Conservation (phyloP, 1,284 basidiomycete species). For the Ustilago lituana region DNA sequence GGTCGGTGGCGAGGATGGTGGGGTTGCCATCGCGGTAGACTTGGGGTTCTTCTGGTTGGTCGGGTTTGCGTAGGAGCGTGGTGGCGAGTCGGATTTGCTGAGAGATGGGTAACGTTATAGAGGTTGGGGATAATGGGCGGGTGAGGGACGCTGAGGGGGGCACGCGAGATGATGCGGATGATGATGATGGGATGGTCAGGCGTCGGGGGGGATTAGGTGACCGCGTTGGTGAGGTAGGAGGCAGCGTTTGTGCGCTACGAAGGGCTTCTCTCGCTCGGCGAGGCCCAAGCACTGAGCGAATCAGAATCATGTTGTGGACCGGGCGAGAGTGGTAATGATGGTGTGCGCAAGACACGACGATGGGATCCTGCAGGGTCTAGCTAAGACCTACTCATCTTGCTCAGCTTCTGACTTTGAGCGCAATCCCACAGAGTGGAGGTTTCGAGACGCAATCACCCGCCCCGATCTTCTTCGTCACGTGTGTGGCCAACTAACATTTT, state of each 20-base stretch:
- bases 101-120: too few relatives aligned
- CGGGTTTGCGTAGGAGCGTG: slow-evolving; percentile 44
- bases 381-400: too few relatives aligned
- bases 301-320: too few relatives aligned
- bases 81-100: slow-evolving; percentile 10
- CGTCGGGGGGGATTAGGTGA: too few relatives aligned
- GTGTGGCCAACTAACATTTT: slow-evolving; percentile 11
- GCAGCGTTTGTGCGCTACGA: slow-evolving; percentile 1
- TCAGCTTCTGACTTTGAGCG: too few relatives aligned
- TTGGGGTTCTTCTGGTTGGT: slow-evolving; percentile 58
- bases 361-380: too few relatives aligned
- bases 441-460: too few relatives aligned
- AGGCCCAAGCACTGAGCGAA: slow-evolving; percentile 13
- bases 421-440: too few relatives aligned
- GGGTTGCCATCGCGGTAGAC: slow-evolving; percentile 52
- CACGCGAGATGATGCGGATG: slow-evolving; percentile 1
- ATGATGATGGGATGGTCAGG: slow-evolving; percentile 1
- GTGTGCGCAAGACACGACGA: too few relatives aligned
- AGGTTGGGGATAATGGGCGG: too few relatives aligned
- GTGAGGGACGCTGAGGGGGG: not conserved
- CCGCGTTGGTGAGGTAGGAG: slow-evolving; percentile 8
- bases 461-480: too few relatives aligned
- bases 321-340: too few relatives aligned
- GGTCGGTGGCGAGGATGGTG: slow-evolving; percentile 55
- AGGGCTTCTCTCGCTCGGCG: slow-evolving; percentile 7